Evolutionary conservation across 2,329 filamentous ascomycete genomes (phyloP).

Genomic region (Diaporthe sp.): DNA sequence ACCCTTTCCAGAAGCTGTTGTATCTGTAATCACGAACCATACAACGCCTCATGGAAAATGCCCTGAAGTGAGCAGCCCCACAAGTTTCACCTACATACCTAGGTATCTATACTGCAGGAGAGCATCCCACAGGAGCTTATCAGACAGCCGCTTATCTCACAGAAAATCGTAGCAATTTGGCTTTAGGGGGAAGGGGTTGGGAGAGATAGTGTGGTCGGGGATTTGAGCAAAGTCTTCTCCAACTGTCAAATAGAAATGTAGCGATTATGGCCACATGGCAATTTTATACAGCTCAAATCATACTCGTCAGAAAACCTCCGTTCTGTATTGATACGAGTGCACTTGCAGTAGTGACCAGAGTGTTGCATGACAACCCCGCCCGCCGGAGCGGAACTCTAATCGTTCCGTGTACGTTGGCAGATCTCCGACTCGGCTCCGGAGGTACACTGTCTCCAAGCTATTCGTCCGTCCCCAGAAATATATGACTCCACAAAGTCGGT

Average conservation of each 20-base stretch:
- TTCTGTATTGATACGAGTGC: background rate
- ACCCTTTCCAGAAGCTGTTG: no score
- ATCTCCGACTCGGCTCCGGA: constrained; percentile 13
- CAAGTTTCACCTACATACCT: background rate
- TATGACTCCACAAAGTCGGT: background rate
- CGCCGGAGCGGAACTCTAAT: background rate
- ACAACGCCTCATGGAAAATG: no score
- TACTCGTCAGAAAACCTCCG: background rate
- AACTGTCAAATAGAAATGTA: background rate
- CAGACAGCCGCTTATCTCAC: no score
- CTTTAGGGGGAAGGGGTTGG: no score
- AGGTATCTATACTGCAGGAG: background rate
- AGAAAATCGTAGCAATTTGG: no score
- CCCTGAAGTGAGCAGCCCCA: background rate
- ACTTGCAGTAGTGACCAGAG: no score
- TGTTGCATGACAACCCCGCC: background rate
- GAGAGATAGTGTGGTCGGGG: background rate
- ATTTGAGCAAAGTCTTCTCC: background rate
- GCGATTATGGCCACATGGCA: background rate
- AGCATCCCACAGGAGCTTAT: no score
- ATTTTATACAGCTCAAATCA: no score
- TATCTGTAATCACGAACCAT: no score
- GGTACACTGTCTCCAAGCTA: background rate
- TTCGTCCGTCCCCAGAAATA: background rate
- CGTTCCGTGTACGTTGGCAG: background rate